phyloP scores from a whole-genome alignment of 1,139 yeast species.

The Hemisphaericaspora xylanilytica region DNA sequence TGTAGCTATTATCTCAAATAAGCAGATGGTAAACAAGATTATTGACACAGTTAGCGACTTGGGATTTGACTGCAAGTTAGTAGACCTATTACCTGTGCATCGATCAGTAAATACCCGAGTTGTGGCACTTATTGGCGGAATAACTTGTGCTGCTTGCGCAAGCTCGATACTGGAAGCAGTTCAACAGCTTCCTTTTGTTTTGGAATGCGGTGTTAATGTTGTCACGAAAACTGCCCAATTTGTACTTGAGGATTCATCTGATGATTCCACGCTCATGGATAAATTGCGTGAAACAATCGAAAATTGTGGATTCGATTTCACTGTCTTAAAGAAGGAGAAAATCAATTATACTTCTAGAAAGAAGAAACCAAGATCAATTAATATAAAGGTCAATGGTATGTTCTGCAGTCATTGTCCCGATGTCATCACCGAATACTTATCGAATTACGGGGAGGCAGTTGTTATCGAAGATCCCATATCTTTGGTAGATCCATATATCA shows the following conservation, averaged over 20 bases:
- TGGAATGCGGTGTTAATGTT: constrained; percentile 52
- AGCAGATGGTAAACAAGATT: constrained; percentile 51
- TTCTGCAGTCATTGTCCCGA: constrained; percentile 70
- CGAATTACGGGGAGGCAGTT: constrained; percentile 56
- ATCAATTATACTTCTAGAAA: constrained; percentile 47
- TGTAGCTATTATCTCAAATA: constrained; percentile 48
- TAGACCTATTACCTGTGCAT: constrained; percentile 60
- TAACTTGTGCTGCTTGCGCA: constrained; percentile 74
- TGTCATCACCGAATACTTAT: constrained; percentile 47
- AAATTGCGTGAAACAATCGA: constrained; percentile 51
- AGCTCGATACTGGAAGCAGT: constrained; percentile 53
- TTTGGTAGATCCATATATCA: constrained; percentile 53
- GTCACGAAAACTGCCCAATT: constrained; percentile 63
- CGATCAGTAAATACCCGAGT: constrained; percentile 48
- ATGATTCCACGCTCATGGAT: constrained; percentile 26
- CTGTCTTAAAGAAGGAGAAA: constrained; percentile 35
- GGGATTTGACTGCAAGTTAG: constrained; percentile 57
- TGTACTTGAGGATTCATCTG: constrained; percentile 41
- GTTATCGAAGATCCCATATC: constrained; percentile 56
- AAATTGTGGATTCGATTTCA: constrained; percentile 66
- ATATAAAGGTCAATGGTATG: constrained; percentile 65
- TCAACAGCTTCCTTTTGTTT: constrained; percentile 50
- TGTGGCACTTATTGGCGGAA: constrained; percentile 66
- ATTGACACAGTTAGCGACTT: constrained; percentile 46
- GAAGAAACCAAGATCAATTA: constrained; percentile 52